Evolutionary conservation across 805 yeast species (phyloP).

Genomic region (Wickerhamiella azymoides): DNA sequence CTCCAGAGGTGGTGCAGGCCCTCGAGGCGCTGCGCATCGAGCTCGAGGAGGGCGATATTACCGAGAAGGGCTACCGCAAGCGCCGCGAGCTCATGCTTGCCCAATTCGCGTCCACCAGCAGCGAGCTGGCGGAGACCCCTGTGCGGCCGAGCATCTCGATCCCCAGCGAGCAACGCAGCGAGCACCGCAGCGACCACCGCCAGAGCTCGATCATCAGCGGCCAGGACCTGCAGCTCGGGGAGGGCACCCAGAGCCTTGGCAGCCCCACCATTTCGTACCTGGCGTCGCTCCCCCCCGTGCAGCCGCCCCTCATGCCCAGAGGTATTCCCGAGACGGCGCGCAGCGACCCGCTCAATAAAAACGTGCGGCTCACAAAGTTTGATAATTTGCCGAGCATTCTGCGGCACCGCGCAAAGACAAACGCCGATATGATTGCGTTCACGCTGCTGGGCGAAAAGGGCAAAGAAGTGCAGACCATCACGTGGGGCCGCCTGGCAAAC

Average conservation of each 20-base stretch:
- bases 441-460: slow-evolving; percentile 63
- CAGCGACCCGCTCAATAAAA: slow-evolving; percentile 27
- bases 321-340: slow-evolving; percentile 21
- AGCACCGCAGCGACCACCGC: not conserved
- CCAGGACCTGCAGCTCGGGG: not conserved
- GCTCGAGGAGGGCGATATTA: slow-evolving; percentile 48
- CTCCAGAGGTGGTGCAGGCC: slow-evolving; percentile 18
- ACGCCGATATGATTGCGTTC: slow-evolving; percentile 57
- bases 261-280: slow-evolving; percentile 3
- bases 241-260: not conserved
- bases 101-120: too few species aligned
- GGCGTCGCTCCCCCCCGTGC: slow-evolving; percentile 11
- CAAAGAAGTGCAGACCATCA: slow-evolving; percentile 56
- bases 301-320: slow-evolving; percentile 19
- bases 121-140: too few species aligned
- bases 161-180: not conserved
- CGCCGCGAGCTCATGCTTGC: slow-evolving; percentile 35
- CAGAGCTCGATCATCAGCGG: slow-evolving; percentile 5
- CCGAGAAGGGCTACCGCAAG: slow-evolving; percentile 57
- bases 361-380: slow-evolving; percentile 25
- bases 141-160: not conserved
- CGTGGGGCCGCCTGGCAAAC: slow-evolving; percentile 81
- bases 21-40: slow-evolving; percentile 17
- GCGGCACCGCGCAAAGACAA: slow-evolving; percentile 54
- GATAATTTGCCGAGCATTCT: slow-evolving; percentile 60